These are phyloP conservation scores for Potentilla sterilis DNA, from an alignment of 306 rosid genomes.

Conservation along the genomic window DNA sequence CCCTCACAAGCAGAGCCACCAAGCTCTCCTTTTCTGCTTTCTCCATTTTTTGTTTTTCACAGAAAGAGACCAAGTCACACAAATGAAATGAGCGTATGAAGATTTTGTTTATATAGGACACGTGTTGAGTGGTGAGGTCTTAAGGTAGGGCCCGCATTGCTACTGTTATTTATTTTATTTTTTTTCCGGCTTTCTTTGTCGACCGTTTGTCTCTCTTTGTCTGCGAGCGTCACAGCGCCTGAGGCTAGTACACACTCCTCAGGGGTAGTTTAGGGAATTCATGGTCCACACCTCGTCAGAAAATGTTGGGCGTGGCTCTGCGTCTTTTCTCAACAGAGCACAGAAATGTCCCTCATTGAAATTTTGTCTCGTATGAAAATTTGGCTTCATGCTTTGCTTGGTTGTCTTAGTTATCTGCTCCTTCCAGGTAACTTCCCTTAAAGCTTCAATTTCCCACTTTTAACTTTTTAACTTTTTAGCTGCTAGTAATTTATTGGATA, in stretches of 20 bases:
- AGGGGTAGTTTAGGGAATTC: background rate
- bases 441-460: background rate
- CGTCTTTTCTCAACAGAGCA: background rate
- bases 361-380: background rate
- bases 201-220: background rate
- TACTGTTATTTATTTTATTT: no score
- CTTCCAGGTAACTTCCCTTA: background rate
- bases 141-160: conserved; percentile 29
- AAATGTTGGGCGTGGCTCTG: background rate
- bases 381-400: background rate
- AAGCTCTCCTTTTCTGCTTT: background rate
- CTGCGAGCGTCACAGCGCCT: background rate
- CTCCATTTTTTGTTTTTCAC: background rate
- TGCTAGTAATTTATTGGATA: no score
- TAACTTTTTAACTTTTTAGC: no score
- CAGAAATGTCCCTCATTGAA: background rate
- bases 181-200: background rate
- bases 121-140: conserved; percentile 26
- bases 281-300: background rate
- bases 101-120: conserved; percentile 14
- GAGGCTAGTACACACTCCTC: no score
- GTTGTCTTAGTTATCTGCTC: background rate
- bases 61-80: background rate
- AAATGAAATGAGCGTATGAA: background rate
- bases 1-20: background rate